Conservation (phyloP, 257 asterid genomes). For the Paraleonurus japonicus region DNA sequence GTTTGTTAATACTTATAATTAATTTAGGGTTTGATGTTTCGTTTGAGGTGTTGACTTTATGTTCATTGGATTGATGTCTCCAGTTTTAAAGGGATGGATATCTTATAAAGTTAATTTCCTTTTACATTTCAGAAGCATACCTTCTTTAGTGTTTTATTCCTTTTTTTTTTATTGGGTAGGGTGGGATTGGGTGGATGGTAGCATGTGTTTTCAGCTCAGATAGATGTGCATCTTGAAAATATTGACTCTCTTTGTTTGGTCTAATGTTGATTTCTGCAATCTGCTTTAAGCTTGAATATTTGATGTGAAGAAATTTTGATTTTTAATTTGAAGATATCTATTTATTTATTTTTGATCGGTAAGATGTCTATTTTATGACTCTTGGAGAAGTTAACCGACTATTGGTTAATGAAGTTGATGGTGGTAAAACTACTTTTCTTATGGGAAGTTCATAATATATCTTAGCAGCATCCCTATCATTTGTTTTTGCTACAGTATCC, state of each 20-base stretch:
- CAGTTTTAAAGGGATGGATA: neutral
- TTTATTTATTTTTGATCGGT: no score
- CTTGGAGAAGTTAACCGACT: neutral
- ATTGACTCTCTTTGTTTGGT: neutral
- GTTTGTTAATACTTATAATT: neutral
- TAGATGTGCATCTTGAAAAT: neutral
- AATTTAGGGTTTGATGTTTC: conserved; percentile 27
- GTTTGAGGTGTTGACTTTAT: conserved; percentile 29
- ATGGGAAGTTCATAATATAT: neutral
- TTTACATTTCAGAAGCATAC: neutral
- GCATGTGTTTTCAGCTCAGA: neutral
- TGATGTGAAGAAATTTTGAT: neutral
- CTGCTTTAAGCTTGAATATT: neutral
- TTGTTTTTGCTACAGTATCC: neutral
- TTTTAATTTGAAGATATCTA: neutral
- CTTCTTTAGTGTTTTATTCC: neutral
- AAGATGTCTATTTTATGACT: neutral
- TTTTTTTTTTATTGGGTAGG: neutral
- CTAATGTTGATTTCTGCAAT: conserved; percentile 1
- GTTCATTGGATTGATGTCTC: conserved; percentile 16
- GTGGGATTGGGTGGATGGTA: neutral
- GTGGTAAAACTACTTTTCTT: neutral
- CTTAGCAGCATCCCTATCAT: neutral
- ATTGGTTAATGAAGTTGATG: neutral
- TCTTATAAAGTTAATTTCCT: neutral